phyloP scores from a whole-genome alignment of 495 filamentous ascomycete species.

The Lophiotrema nucula region DNA sequence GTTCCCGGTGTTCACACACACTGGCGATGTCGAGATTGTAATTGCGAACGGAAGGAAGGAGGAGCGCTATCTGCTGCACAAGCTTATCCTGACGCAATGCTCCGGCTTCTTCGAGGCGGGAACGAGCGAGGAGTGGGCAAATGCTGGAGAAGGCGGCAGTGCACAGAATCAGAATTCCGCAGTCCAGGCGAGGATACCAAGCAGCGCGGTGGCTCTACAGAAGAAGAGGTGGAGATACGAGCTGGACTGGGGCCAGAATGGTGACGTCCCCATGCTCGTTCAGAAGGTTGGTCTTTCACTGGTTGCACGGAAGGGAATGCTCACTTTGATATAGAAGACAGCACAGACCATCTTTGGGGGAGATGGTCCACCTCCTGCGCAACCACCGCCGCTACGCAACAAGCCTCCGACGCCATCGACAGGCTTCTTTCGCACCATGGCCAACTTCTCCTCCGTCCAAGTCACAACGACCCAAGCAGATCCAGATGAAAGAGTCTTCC shows the following conservation, averaged over 20 bases:
- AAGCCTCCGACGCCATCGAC: conserved; percentile 56
- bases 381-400: conserved; percentile 49
- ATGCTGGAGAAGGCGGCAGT: conserved; percentile 54
- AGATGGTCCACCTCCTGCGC: conserved; percentile 36
- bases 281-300: conserved; percentile 59
- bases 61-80: conserved; percentile 80
- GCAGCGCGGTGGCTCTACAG: conserved; percentile 32
- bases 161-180: conserved; percentile 40
- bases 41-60: conserved; percentile 69
- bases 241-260: conserved; percentile 67
- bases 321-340: conserved; percentile 16
- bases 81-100: conserved; percentile 78
- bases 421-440: conserved; percentile 83
- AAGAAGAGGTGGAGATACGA: conserved; percentile 81
- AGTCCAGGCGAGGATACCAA: conserved; percentile 40
- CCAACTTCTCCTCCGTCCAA: conserved; percentile 66
- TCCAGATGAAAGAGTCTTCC: conserved; percentile 67
- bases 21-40: conserved; percentile 86
- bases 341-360: conserved; percentile 52
- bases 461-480: conserved; percentile 48
- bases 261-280: conserved; percentile 80
- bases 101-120: conserved; percentile 92
- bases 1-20: conserved; percentile 86
- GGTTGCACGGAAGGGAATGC: neutral
- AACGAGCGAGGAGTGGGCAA: conserved; percentile 82